Evolutionary conservation across 805 yeast genomes (phyloP), one percentile per base, ranked within the genome.

Genomic region (Yamadazyma tumulicola): DNA sequence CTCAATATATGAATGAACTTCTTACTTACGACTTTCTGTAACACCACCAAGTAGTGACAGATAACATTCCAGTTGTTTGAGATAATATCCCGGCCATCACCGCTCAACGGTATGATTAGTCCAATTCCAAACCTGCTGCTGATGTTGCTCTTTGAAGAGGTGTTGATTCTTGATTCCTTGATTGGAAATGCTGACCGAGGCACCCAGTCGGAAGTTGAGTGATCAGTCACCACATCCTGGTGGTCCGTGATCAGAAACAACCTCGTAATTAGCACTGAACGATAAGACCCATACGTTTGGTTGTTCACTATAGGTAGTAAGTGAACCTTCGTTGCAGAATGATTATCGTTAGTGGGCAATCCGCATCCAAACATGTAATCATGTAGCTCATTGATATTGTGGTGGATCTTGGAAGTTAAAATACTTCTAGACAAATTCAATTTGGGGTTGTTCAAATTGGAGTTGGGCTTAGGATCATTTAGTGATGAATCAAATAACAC

Each of bases 361-460:
- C 81, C 80, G 33, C 74, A 69, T 9, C 81, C 81, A 52, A 75
- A 75, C 74, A 75, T 72, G 43, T 65, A 72, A 37, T 70, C 71
- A 18, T 72, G 64, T 14, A 75, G 45, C 39, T 75, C 79, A 36
- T 54, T 57, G 15, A 59, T 42, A 12, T 68, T 60, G 41, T 74
- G 77, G 35, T 62, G 58, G 3, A 55, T 25, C 32, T 57, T 54
- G 11, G 65, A 50, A 23, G 59, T 52, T 26, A 61, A 45, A 9
- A 47, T 40, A 44, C 41, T 43, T 18, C 34, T 17, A 2, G 38
- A 9, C 20, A 35, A 20, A 24, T 29, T 35, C 12, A 34, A 35
- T 13, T 32, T 39, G 35, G 30, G 24, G 29, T 25, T 23, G 10
- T 26, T 30, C 23, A 23, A 18, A 32, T 16, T 6, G 35, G 14